These are phyloP conservation scores for Leccinum barrowsii DNA, from an alignment of 768 basidiomycete genomes.

Conservation along the genomic window DNA sequence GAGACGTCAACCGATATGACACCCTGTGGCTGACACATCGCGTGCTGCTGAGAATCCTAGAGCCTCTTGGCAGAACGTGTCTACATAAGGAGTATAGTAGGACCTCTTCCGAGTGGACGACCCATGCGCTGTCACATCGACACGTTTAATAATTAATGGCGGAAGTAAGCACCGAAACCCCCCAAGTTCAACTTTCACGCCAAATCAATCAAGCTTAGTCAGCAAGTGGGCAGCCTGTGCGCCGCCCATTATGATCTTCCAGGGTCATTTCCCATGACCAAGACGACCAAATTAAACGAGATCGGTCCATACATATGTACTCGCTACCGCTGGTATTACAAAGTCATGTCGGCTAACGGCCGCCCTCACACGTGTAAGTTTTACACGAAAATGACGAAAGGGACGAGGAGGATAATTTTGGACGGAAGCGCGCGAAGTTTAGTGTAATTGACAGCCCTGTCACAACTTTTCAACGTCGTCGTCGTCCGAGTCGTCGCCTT, in stretches of 20 bases:
- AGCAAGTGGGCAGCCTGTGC: not conserved
- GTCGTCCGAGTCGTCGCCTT: slow-evolving; percentile 3
- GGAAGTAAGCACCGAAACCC: slow-evolving; percentile 4
- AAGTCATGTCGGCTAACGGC: not conserved
- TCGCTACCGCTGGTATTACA: not conserved
- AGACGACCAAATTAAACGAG: not conserved
- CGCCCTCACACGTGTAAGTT: slow-evolving; percentile 4
- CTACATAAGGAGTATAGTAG: not conserved
- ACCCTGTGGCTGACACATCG: slow-evolving; percentile 10
- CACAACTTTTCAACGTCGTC: not conserved
- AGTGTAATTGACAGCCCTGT: slow-evolving; percentile 20
- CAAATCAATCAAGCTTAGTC: not conserved
- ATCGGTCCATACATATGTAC: not conserved
- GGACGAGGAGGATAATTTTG: not conserved
- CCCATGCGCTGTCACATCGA: not conserved
- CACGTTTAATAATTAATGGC: slow-evolving; percentile 5
- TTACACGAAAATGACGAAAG: not conserved
- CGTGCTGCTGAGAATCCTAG: not conserved
- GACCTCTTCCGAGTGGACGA: not conserved
- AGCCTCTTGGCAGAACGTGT: not conserved
- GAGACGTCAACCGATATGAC: not conserved
- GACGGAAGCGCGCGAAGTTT: slow-evolving; percentile 7
- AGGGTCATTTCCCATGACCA: not conserved
- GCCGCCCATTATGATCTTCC: not conserved
- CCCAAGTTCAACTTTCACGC: not conserved